A percentile compares a stretch with the other conserved stretches of the same genome.
phyloP scores from a whole-genome alignment of 2,329 filamentous ascomycete species.

The Leptographium flavum region DNA sequence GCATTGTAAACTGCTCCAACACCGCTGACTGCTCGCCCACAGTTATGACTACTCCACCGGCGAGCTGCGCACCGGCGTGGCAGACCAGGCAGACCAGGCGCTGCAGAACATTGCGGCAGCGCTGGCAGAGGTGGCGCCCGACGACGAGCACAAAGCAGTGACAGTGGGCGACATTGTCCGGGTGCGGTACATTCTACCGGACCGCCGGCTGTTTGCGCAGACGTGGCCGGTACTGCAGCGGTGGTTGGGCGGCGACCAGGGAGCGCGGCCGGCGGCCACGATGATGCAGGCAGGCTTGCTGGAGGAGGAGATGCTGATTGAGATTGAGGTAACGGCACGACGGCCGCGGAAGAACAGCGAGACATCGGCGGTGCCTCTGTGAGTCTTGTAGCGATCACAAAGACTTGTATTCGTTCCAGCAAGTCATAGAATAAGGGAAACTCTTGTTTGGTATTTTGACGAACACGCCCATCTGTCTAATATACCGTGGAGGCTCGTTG shows the following conservation, averaged over 20 bases:
- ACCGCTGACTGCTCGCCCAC: not conserved
- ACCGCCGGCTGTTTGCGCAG: slow-evolving; percentile 29
- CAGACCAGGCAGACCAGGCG: slow-evolving; percentile 34
- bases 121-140: slow-evolving; percentile 27
- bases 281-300: slow-evolving; percentile 37
- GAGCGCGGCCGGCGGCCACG: slow-evolving; percentile 35
- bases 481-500: not conserved
- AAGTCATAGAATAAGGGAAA: too few species aligned
- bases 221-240: slow-evolving; percentile 35
- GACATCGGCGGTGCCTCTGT: too few species aligned
- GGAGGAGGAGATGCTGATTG: slow-evolving; percentile 31
- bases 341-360: slow-evolving; percentile 1
- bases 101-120: slow-evolving; percentile 31
- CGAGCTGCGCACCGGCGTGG: slow-evolving; percentile 24
- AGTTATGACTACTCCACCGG: slow-evolving; percentile 35
- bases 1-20: not conserved
- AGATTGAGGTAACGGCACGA: slow-evolving; percentile 21
- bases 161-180: slow-evolving; percentile 32
- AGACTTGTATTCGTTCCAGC: too few species aligned
- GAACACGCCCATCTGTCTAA: not conserved
- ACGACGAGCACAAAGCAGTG: not conserved
- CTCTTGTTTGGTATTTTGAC: not conserved
- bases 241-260: slow-evolving; percentile 31
- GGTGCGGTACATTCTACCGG: slow-evolving; percentile 36
- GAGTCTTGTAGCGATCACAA: too few species aligned